Base-by-base conservation (phyloP, 495 filamentous ascomycete species). In the Rhizodiscina lignyota region DNA sequence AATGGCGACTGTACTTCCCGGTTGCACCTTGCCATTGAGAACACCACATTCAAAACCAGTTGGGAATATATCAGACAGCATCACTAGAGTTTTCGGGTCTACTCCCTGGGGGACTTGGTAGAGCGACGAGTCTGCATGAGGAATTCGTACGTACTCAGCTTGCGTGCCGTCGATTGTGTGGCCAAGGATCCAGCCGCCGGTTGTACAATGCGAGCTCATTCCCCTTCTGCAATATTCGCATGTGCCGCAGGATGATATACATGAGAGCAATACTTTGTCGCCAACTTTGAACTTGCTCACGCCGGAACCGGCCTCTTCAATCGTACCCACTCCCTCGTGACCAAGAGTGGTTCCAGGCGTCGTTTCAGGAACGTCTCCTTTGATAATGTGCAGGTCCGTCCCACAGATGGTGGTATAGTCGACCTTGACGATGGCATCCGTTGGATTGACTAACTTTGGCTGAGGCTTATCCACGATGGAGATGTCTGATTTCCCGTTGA, bases 21-120 rank as follows among this genome's bases (percentile, higher is more conserved):
- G 63, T 33, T 51, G 39, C 5, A 67, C 57, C 33, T 54, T 52
- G 4, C 54, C 56, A 38, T 58, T 65, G 17, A 67, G 38, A 2
- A 64, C 56, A 32, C 66, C 61, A 35, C 60, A 62, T 37, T 71
- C 64, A 15, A 62, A 50, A 2, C 59, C 63, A 1, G 66, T 68
- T 5, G 66, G 64, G 20, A 67, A 55, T 23, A 61, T 60, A 42
- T 69, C 64, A 19, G 54, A 60, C 13, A 64, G 46, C 37, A 59
- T 54, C 11, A 66, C 58, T 5, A 58, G 41, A 2, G 47, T 49
- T 23, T 48, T 34, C 31, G 54, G 50, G 30, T 65, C 54, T 6
- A 59, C 54, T 8, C 43, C 55, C 8, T 35, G 27, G 2, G 62
- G 59, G 4, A 67, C 39, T 21, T 38, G 37, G 42, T 63, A 55